These are phyloP conservation scores for Pleurotus eryngii DNA, from an alignment of 768 basidiomycete genomes.

Conservation along the genomic window DNA sequence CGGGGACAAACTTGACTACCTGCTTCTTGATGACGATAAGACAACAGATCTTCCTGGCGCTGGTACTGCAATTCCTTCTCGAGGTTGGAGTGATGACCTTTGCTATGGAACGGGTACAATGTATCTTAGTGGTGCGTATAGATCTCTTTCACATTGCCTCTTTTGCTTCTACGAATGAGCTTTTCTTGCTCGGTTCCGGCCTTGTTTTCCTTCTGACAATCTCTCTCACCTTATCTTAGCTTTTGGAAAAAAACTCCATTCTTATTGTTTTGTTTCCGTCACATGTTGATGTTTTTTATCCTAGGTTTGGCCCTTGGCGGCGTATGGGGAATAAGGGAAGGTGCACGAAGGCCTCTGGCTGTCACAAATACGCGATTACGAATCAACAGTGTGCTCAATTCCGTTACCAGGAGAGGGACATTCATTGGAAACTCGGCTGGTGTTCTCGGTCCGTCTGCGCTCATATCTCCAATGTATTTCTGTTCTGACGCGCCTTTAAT, in stretches of 20 bases:
- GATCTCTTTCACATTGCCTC: conserved; percentile 62
- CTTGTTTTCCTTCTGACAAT: conserved; percentile 41
- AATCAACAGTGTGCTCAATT: conserved; percentile 96
- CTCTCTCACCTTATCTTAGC: conserved; percentile 70
- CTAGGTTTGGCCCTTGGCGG: conserved; percentile 94
- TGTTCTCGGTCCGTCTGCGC: conserved; percentile 77
- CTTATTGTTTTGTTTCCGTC: conserved; percentile 81
- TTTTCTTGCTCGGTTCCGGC: conserved; percentile 39
- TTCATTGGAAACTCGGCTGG: conserved; percentile 99
- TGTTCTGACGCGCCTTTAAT: conserved; percentile 32
- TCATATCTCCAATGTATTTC: conserved; percentile 22
- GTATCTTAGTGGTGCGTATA: conserved; percentile 89
- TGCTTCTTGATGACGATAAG: conserved; percentile 96
- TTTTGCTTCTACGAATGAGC: conserved; percentile 30
- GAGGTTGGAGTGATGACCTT: conserved; percentile 99
- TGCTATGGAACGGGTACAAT: conserved; percentile 99
- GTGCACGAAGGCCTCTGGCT: conserved; percentile 81
- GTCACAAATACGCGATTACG: conserved; percentile 83
- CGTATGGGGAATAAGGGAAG: conserved; percentile 94
- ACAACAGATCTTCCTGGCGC: conserved; percentile 86
- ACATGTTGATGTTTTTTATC: conserved; percentile 66
- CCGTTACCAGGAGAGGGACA: conserved; percentile 93
- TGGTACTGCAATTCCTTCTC: conserved; percentile 85
- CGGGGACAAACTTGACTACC: conserved; percentile 92
- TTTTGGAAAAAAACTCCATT: conserved; percentile 24